These are phyloP conservation scores for Auricularia sp. DNA, from an alignment of 768 basidiomycete genomes.

Conservation along the genomic window DNA sequence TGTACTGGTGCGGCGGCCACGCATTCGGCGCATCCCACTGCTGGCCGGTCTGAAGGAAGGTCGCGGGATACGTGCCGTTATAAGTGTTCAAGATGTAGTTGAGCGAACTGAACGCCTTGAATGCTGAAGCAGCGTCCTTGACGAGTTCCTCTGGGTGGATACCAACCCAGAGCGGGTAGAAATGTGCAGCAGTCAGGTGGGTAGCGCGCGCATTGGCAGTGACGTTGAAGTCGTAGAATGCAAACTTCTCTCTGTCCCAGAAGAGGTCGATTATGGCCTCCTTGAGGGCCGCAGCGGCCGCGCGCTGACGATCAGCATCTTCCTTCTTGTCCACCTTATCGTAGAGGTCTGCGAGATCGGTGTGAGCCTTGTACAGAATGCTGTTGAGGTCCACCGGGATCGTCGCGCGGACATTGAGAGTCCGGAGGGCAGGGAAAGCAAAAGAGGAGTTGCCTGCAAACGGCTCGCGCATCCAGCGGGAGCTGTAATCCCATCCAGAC, in stretches of 20 bases:
- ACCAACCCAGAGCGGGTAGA: conserved; percentile 80
- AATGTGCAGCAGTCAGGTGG: conserved; percentile 66
- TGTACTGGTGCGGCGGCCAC: conserved; percentile 84
- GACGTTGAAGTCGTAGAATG: conserved; percentile 86
- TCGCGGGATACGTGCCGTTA: conserved; percentile 78
- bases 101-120: conserved; percentile 62
- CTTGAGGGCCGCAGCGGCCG: conserved; percentile 47
- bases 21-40: conserved; percentile 90
- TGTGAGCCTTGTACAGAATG: conserved; percentile 64
- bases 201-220: conserved; percentile 53
- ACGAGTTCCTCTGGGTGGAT: conserved; percentile 71
- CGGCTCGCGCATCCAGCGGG: conserved; percentile 34
- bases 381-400: conserved; percentile 76
- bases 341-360: conserved; percentile 54
- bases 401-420: conserved; percentile 58
- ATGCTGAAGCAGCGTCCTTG: conserved; percentile 45
- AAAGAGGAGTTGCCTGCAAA: conserved; percentile 17
- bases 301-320: conserved; percentile 33
- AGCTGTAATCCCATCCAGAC: conserved; percentile 43
- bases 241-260: conserved; percentile 76
- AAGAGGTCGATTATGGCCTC: conserved; percentile 73
- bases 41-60: conserved; percentile 66
- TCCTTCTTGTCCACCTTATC: conserved; percentile 23
- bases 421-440: conserved; percentile 42
- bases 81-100: conserved; percentile 76